phyloP scores from a whole-genome alignment of 306 rosid species.

The Gillenia trifoliata region DNA sequence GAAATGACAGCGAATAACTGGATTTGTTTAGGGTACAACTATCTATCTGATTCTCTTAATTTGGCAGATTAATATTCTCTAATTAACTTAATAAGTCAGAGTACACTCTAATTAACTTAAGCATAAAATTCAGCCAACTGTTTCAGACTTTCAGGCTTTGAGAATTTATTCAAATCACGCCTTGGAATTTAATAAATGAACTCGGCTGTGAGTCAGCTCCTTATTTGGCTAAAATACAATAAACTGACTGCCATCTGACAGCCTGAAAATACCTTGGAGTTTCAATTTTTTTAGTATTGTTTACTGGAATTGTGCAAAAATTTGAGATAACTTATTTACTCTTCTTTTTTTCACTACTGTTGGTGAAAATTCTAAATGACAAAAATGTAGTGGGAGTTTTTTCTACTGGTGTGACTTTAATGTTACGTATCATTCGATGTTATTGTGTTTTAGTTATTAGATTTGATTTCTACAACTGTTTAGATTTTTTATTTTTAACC shows the following conservation, averaged over 20 bases:
- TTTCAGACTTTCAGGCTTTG: background rate
- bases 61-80: background rate
- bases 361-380: background rate
- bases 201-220: conserved; percentile 19
- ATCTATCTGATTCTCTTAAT: conserved; percentile 1
- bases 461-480: too few species aligned
- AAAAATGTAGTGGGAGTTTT: too few species aligned
- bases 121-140: background rate
- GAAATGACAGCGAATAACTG: conserved; percentile 47
- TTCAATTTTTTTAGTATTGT: background rate
- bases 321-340: background rate
- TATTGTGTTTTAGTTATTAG: too few species aligned
- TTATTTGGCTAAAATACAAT: conserved; percentile 34
- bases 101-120: background rate
- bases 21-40: conserved; percentile 27
- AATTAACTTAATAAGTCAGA: background rate
- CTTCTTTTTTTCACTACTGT: background rate
- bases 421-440: too few species aligned
- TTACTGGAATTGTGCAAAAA: conserved; percentile 13
- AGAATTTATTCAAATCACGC: conserved; percentile 40
- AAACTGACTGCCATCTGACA: conserved; percentile 41
- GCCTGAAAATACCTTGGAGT: conserved; percentile 23
- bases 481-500: background rate
- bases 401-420: too few species aligned
- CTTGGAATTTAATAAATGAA: conserved; percentile 25